Conservation (phyloP, 208 protist genomes). For the Acanthamoeba divionensis region DNA sequence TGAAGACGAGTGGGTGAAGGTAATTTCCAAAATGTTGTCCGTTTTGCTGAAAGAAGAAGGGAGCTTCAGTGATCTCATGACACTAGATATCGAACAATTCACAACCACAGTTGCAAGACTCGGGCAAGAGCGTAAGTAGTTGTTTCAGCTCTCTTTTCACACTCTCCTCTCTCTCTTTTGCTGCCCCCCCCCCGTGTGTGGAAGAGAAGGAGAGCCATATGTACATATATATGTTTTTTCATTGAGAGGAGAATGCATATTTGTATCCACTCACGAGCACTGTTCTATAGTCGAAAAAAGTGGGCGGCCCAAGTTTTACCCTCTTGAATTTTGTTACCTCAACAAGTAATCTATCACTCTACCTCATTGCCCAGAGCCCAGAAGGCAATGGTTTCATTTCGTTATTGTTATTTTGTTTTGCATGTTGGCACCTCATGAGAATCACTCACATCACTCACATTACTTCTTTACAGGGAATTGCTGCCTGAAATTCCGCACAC, state of each 20-base stretch:
- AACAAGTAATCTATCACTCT: neutral
- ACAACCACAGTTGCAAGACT: neutral
- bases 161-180: neutral
- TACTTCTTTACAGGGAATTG: neutral
- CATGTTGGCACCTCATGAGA: too few relatives aligned
- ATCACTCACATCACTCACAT: neutral
- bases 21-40: neutral
- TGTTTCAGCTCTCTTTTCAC: neutral
- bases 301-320: neutral
- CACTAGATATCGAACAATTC: neutral
- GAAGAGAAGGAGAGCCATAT: too few relatives aligned
- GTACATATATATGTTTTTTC: too few relatives aligned
- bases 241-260: too few relatives aligned
- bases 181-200: neutral
- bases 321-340: neutral
- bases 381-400: too few relatives aligned
- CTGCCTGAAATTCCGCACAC: neutral
- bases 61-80: neutral
- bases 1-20: constrained; percentile 26
- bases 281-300: neutral
- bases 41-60: neutral
- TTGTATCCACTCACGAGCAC: too few relatives aligned
- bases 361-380: neutral
- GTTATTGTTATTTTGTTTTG: too few relatives aligned
- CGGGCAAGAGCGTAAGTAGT: neutral